Base-by-base conservation (phyloP, 768 basidiomycete genomes). In the Postia placenta region DNA sequence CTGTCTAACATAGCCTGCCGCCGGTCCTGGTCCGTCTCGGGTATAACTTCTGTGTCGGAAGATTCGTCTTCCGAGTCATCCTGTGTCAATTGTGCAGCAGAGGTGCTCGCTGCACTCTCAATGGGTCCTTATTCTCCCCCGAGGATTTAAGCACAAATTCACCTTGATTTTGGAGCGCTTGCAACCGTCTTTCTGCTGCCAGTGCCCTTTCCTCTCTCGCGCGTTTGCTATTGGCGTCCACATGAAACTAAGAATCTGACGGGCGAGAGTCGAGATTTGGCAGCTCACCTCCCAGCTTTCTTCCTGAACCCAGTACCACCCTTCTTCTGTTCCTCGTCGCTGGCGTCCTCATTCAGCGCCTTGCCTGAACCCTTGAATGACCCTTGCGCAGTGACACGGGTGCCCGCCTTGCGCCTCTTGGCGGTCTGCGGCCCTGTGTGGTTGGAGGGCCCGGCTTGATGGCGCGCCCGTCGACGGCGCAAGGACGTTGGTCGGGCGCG, bases 131-230 rank as follows among this genome's bases (percentile, higher is more conserved):
- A 15, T 33, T 7, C 15, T 33, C 30, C 15, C 9, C 30, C 7
- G 30, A 33, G 15, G 30, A 33, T 15, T 33, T 33, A 33, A 24
- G 15, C 14, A 39, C 39, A 43, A 37, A 52, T 60, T 49, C 48
- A 68, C 69, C 55, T 56, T 59, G 59, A 25, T 60, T 62, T 62
- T 75, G 72, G 40, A 81, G 58, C 7, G 72, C 70, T 42, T 64
- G 65, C 11, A 87, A 45, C 27, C 90, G 74, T 19, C 68, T 71
- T 64, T 92, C 86, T 5, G 77, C 79, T n/a, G 88, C 89, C 28
- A 80, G 55, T 1, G 87, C 88, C 48, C 88, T 75, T 60, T 88
- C 86, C 55, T 88, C 87, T 50, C 88, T 69, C 12, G 87, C 89
- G 26, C 84, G 75, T 62, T 88, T 88, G 62, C 89, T 92, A 59